A percentile compares a stretch with the other conserved stretches of the same genome.
Evolutionary conservation across 2,329 filamentous ascomycete genomes (phyloP).

Genomic region (Fusarium sp.): DNA sequence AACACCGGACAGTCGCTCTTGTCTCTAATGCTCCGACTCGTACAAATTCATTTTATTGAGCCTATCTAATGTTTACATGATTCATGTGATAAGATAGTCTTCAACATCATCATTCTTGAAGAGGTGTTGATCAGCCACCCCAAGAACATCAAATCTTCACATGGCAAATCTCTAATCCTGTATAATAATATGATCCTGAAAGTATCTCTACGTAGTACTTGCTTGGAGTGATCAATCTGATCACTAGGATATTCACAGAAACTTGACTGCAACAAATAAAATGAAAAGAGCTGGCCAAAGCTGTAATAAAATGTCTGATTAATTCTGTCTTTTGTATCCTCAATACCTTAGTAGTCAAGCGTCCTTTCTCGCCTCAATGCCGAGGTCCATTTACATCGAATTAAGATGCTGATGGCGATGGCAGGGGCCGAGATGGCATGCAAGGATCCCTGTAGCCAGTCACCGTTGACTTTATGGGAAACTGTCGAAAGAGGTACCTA

Average conservation of each 20-base stretch:
- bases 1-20: conserved; percentile 71
- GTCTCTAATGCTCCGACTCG: conserved; percentile 1
- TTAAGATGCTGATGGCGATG: conserved; percentile 37
- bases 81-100: conserved; percentile 9
- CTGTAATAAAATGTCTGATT: neutral
- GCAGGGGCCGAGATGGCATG: conserved; percentile 3
- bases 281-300: neutral
- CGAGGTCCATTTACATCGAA: conserved; percentile 5
- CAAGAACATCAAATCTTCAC: neutral
- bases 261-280: neutral
- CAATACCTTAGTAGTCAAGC: too few species aligned
- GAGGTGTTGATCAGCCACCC: neutral
- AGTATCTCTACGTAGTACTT: neutral
- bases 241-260: neutral
- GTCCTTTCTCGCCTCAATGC: neutral
- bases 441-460: conserved; percentile 9
- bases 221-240: neutral
- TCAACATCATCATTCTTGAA: neutral
- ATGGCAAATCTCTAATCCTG: neutral
- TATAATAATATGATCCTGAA: neutral
- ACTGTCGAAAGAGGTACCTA: neutral
- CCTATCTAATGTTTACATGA: conserved; percentile 8
- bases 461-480: neutral
- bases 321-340: neutral
- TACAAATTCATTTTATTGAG: neutral